Evolutionary conservation across 495 filamentous ascomycete species (phyloP).

Genomic region (Bathelium albidoporum): DNA sequence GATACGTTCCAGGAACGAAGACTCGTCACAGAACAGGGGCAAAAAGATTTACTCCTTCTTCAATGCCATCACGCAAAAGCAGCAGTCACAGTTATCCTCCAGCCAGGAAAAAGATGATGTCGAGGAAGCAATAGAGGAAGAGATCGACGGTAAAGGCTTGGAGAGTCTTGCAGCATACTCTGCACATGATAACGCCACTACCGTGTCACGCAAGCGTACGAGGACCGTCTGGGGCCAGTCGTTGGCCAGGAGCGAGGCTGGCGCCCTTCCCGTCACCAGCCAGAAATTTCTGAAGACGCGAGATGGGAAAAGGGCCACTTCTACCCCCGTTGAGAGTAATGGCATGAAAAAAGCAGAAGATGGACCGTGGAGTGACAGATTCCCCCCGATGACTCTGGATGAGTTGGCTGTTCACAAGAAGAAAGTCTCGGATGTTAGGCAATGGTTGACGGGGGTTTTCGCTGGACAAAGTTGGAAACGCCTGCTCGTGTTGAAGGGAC

Average conservation of each 20-base stretch:
- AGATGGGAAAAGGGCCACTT: constrained; percentile 12
- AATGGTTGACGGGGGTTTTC: constrained; percentile 69
- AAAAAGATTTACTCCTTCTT: constrained; percentile 38
- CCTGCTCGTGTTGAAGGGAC: constrained; percentile 74
- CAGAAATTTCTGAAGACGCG: constrained; percentile 31
- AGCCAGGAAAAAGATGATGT: constrained; percentile 26
- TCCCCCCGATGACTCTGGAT: constrained; percentile 57
- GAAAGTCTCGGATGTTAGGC: constrained; percentile 77
- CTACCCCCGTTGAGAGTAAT: constrained; percentile 25
- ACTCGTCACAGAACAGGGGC: constrained; percentile 17
- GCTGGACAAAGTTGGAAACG: constrained; percentile 45
- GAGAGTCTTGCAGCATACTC: constrained; percentile 12
- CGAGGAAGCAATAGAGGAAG: constrained; percentile 38
- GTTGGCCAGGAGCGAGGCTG: neutral
- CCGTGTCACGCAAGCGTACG: constrained; percentile 24
- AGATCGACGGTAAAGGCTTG: constrained; percentile 24
- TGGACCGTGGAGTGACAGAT: constrained; percentile 79
- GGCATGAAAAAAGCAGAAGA: constrained; percentile 22
- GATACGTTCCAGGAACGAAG: neutral
- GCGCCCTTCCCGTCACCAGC: constrained; percentile 12
- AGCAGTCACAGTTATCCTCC: constrained; percentile 17
- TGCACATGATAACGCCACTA: neutral
- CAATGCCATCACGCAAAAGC: constrained; percentile 26
- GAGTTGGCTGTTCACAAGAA: constrained; percentile 88
- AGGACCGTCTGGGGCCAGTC: constrained; percentile 7